Base-by-base conservation (phyloP, 2,329 filamentous ascomycete species). In the Macrophomina phaseolina region DNA sequence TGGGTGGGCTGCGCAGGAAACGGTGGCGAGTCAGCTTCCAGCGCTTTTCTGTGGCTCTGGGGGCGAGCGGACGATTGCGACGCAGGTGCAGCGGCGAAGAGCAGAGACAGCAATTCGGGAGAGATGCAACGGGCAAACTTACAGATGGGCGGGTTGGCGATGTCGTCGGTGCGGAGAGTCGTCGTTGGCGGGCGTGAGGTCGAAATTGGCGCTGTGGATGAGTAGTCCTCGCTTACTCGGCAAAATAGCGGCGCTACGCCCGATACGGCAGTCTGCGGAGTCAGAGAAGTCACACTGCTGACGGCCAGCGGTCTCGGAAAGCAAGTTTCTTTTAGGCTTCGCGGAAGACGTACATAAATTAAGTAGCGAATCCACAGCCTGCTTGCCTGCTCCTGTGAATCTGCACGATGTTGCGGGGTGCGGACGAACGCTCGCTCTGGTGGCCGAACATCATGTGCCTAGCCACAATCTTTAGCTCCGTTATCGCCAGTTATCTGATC, bases 81-180 rank as follows among this genome's bases (percentile, higher is more conserved):
- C 45, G 58, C 16, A 1, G 58, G 16, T 5, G 58, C 58, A 62
- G 58, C 58, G 32, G 45, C 28, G 42, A 42, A 38, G 30, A n/a
- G n/a, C 32, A n/a, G 38, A 9, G n/a, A 12, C n/a, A 34, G 48
- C 48, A 30, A 48, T 14, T 36, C 38, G 9, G 38, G 4, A n/a
- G 4, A n/a, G 48, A 52, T 62, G 58, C 45, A 49, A 34, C 46
- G 45, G 68, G 69, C 58, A 70, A 73, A 78, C 76, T 73, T 76
- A 78, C 76, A 75, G 71, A 69, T 73, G 74, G 73, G 68, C 69
- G 70, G 61, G 58, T 48, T 74, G 72, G 70, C 71, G 73, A 71
- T 72, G 75, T 72, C 67, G 71, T 71, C 72, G 72, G 67, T 74
- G 73, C 11, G 72, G 71, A 75, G 75, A 73, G 74, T 69, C 70